A percentile compares a stretch with the other conserved stretches of the same genome.
phyloP scores from a whole-genome alignment of 2,329 filamentous ascomycete species.

The Trichoderma atroviride region DNA sequence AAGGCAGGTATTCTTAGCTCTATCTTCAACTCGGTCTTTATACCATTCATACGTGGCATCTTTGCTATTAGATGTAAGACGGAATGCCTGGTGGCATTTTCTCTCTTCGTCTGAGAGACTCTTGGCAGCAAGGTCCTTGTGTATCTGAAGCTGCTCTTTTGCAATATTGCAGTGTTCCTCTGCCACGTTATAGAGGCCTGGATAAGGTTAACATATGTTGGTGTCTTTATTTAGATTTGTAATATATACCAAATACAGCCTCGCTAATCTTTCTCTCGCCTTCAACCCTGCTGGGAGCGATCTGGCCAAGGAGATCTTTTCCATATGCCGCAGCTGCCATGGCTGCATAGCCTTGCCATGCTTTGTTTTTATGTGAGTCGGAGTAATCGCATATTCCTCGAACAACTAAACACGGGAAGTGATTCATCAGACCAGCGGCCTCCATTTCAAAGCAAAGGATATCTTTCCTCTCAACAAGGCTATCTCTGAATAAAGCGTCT shows the following conservation, averaged over 20 bases:
- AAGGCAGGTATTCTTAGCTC: constrained; percentile 36
- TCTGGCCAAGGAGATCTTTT: background rate
- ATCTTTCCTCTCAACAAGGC: background rate
- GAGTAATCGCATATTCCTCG: background rate
- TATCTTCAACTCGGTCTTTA: constrained; percentile 30
- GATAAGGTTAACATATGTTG: background rate
- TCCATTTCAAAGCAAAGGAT: background rate
- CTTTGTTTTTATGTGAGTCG: background rate
- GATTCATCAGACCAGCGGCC: background rate
- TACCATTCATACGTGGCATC: constrained; percentile 37
- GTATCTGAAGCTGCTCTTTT: background rate
- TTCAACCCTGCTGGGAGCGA: background rate
- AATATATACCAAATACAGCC: background rate
- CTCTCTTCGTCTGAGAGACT: constrained; percentile 9
- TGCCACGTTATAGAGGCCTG: background rate
- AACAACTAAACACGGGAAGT: background rate
- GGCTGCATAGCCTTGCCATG: background rate
- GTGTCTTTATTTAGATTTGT: too few species aligned
- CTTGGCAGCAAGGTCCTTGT: background rate
- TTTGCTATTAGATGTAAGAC: constrained; percentile 14
- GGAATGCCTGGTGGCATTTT: constrained; percentile 27
- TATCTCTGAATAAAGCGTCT: background rate
- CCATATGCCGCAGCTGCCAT: background rate
- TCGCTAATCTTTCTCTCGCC: background rate
- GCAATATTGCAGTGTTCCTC: background rate